Conservation (phyloP, 768 basidiomycete genomes). For the Auriscalpium vulgare region DNA sequence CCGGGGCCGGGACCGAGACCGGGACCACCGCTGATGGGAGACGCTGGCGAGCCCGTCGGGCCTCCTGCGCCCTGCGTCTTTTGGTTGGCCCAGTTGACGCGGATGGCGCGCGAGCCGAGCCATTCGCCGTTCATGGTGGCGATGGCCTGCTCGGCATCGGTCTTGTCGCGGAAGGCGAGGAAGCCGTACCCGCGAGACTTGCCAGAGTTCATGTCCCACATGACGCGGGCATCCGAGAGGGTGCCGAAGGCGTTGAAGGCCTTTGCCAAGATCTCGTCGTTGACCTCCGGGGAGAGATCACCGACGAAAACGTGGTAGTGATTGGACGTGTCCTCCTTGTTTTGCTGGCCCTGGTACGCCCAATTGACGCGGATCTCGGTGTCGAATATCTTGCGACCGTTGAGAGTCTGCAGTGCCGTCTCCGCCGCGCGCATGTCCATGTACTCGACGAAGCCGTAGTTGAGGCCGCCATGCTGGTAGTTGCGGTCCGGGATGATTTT, state of each 20-base stretch:
- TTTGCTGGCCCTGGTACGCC: conserved; percentile 98
- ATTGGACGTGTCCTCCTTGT: conserved; percentile 96
- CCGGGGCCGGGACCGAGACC: conserved; percentile 19
- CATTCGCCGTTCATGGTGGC: conserved; percentile 99
- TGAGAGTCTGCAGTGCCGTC: conserved; percentile 96
- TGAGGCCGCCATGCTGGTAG: conserved; percentile 98
- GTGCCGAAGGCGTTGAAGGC: conserved; percentile 97
- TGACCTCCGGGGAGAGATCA: conserved; percentile 98
- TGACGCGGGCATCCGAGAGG: conserved; percentile 94
- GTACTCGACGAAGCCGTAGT: conserved; percentile 99
- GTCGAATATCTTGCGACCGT: conserved; percentile 99
- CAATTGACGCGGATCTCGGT: conserved; percentile 99
- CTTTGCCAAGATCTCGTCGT: conserved; percentile 92
- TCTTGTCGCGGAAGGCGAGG: conserved; percentile 97
- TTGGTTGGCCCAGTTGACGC: conserved; percentile 99
- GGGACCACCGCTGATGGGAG: conserved; percentile 4
- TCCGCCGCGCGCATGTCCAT: conserved; percentile 98
- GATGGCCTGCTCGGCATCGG: conserved; percentile 98
- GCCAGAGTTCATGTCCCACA: conserved; percentile 99
- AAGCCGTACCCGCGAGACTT: conserved; percentile 98
- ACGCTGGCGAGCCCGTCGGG: conserved; percentile 10
- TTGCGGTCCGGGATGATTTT: conserved; percentile 99
- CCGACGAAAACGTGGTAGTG: conserved; percentile 99
- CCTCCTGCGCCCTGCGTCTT: conserved; percentile 71
- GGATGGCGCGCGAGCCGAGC: conserved; percentile 95